Base-by-base conservation (phyloP, 2,329 filamentous ascomycete genomes). In the Calonectria pseudoturangicola region DNA sequence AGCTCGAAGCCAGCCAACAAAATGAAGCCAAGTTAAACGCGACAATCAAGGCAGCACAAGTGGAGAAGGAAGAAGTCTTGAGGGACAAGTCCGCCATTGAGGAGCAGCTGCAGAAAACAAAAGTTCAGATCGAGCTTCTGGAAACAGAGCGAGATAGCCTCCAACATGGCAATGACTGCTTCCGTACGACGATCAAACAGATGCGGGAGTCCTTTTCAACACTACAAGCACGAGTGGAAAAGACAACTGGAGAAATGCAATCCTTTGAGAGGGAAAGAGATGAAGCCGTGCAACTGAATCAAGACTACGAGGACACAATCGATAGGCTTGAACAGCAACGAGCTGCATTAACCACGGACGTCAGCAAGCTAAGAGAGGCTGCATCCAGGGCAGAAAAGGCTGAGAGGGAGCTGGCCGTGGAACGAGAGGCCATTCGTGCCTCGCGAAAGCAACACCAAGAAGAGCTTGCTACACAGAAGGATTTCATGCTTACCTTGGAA, bases 111-210 rank as follows among this genome's bases (percentile, higher is more conserved):
- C n/a, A 58, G 5, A 30, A 58, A 27, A 39, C 4, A 39, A 58
- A 58, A n/a, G 33, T 58, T 33, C 54, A 58, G n/a, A 25, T 58
- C 10, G 30, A 58, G n/a, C 30, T 39, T 33, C 10, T 58, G 30
- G 54, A 58, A 16, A 18, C 30, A 13, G 54, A 58, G 33, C 39
- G 54, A n/a, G 54, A 58, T n/a, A 58, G 54, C 33, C 54, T 58
- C 13, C 54, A 58, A 39, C 54, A 58, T 15, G 54, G 54, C 33
- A 58, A 58, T 18, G 54, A 58, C n/a, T 39, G 30, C 33, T 58
- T 58, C n/a, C 54, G 54, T 28, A 58, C 54, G n/a, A 58, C 54
- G 13, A 58, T 58, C 10, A 58, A 58, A 16, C 54, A 58, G 54
- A 58, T 58, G 21, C 30, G 54, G 6, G 54, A 58, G 33, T 58